Conservation (phyloP, 2,329 filamentous ascomycete species). For the Pseudogymnoascus sp. region DNA sequence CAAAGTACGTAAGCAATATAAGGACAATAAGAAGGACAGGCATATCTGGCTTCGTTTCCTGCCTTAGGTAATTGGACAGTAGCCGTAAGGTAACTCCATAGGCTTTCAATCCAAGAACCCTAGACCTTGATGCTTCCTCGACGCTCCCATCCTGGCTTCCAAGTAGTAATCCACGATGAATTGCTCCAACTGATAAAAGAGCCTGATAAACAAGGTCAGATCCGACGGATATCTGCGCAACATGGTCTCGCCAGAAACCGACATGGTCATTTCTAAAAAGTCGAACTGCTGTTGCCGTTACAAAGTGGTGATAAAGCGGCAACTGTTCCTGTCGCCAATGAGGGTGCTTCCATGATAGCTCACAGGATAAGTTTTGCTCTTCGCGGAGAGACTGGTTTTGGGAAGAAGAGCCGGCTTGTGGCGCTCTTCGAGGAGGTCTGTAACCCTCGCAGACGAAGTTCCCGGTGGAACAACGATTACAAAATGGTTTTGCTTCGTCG, state of each 20-base stretch:
- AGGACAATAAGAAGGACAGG: not conserved
- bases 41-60: not conserved
- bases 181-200: conserved; percentile 18
- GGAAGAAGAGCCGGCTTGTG: not conserved
- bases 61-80: not conserved
- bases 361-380: not conserved
- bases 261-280: conserved; percentile 20
- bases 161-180: conserved; percentile 18
- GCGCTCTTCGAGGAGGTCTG: not conserved
- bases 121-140: conserved; percentile 10
- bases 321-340: conserved; percentile 20
- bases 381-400: not conserved
- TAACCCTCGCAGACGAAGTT: conserved; percentile 14
- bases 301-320: conserved; percentile 22
- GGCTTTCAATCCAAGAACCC: not conserved
- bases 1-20: not conserved
- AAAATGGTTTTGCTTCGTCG: conserved; percentile 19
- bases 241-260: conserved; percentile 20
- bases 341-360: not conserved
- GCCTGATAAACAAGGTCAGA: conserved; percentile 20
- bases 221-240: conserved; percentile 20
- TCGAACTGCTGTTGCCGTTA: conserved; percentile 17
- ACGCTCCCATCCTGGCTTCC: conserved; percentile 12
- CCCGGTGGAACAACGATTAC: conserved; percentile 16
- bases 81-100: not conserved